phyloP scores from a whole-genome alignment of 345 rosid genomes.

The Turnera subulata region DNA sequence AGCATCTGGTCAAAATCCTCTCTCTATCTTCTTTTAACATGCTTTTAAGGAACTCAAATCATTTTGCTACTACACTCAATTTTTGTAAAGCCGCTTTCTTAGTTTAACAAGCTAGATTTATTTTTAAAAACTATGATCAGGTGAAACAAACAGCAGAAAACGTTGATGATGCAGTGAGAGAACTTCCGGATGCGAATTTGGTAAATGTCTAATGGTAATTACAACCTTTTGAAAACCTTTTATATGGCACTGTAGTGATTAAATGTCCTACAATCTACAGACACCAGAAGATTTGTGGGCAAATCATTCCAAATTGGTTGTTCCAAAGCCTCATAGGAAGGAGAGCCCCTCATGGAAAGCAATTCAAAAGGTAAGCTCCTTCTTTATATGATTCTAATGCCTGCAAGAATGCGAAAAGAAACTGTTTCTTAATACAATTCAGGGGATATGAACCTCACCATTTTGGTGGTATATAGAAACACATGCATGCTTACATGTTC shows the following conservation, averaged over 20 bases:
- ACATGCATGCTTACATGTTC: no score
- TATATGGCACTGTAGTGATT: conserved; percentile 5
- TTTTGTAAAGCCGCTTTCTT: no score
- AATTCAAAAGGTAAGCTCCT: conserved; percentile 53
- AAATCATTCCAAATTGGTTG: conserved; percentile 74
- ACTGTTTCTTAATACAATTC: no score
- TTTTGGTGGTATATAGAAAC: no score
- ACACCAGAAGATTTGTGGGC: conserved; percentile 94
- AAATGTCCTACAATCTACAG: conserved; percentile 34
- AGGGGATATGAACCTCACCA: no score
- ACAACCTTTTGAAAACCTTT: conserved; percentile 2
- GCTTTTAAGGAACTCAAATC: no score
- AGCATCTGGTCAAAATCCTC: conserved; percentile 50
- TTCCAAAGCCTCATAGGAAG: conserved; percentile 86
- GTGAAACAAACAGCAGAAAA: conserved; percentile 83
- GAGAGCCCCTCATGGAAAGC: conserved; percentile 70
- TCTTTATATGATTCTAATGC: no score
- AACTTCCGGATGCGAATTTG: conserved; percentile 94
- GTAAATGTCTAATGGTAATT: conserved; percentile 31
- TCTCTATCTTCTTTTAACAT: not conserved
- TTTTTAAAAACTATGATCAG: conserved; percentile 40
- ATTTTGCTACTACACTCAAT: no score
- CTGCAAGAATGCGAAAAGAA: no score
- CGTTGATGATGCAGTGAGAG: conserved; percentile 85
- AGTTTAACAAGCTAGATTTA: conserved; percentile 4